A percentile compares a stretch with the other conserved stretches of the same genome.
Evolutionary conservation across 306 rosid species (phyloP).

Genomic region (Neltuma alba): DNA sequence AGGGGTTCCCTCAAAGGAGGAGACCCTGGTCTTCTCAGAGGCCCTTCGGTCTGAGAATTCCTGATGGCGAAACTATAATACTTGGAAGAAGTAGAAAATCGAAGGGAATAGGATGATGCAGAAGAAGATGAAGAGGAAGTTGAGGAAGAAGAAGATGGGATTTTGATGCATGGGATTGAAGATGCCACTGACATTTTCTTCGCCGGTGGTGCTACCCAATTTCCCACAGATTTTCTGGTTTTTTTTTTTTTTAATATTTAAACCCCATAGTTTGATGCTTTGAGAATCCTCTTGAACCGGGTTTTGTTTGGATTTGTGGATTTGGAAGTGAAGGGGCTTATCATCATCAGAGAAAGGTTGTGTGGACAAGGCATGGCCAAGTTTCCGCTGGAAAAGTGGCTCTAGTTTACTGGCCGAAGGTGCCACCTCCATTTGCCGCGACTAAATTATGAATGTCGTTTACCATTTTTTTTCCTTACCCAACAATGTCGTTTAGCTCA

Average conservation of each 20-base stretch:
- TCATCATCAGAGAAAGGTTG: conserved; percentile 40
- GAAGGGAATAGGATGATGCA: conserved; percentile 36
- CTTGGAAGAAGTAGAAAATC: conserved; percentile 45
- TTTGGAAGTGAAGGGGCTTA: conserved; percentile 37
- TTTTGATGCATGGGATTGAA: conserved; percentile 64
- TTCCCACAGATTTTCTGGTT: neutral
- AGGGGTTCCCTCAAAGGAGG: conserved; percentile 63
- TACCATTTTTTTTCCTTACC: neutral
- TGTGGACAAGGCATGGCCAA: conserved; percentile 78
- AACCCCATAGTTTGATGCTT: neutral
- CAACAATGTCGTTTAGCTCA: neutral
- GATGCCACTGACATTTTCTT: conserved; percentile 70
- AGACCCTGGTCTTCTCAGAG: conserved; percentile 82
- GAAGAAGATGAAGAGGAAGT: conserved; percentile 48
- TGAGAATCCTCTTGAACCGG: conserved; percentile 42
- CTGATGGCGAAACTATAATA: conserved; percentile 47
- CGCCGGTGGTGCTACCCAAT: conserved; percentile 7
- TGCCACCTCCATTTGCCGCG: neutral
- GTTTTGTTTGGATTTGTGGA: conserved; percentile 36
- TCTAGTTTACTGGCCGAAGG: conserved; percentile 6
- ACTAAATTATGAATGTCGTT: conserved; percentile 24
- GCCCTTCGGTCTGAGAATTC: conserved; percentile 86
- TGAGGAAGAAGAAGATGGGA: conserved; percentile 60
- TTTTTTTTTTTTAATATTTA: neutral
- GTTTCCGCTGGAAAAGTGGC: conserved; percentile 40